phyloP scores from a whole-genome alignment of 2,329 filamentous ascomycete genomes.

The Aspergillus viridinutans region DNA sequence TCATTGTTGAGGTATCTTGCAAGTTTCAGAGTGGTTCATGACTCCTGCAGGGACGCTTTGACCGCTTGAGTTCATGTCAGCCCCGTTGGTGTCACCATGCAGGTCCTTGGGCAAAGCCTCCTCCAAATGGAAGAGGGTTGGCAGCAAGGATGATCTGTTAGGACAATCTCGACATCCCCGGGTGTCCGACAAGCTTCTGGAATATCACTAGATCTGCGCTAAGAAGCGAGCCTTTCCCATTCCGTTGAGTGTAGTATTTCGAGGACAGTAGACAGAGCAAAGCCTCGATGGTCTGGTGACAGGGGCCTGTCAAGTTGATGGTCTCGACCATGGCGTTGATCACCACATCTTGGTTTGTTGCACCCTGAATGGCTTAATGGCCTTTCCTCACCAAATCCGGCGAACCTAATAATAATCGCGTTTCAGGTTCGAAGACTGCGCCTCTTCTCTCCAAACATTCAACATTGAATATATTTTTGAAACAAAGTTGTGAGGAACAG shows the following conservation, averaged over 20 bases:
- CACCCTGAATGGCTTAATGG: neutral
- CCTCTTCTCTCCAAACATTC: neutral
- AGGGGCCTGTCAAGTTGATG: neutral
- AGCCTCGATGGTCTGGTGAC: slow-evolving; percentile 8
- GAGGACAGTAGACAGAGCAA: neutral
- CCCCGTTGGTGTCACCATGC: neutral
- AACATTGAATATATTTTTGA: slow-evolving; percentile 1
- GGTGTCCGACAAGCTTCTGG: slow-evolving; percentile 13
- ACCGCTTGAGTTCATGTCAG: neutral
- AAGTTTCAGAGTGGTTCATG: neutral
- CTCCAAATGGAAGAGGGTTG: slow-evolving; percentile 6
- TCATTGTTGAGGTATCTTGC: neutral
- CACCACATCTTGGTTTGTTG: slow-evolving; percentile 2
- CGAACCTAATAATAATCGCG: slow-evolving; percentile 9
- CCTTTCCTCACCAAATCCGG: neutral
- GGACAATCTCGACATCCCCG: neutral
- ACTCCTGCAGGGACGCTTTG: neutral
- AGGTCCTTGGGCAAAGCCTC: neutral
- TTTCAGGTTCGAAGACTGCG: slow-evolving; percentile 3
- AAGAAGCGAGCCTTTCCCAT: slow-evolving; percentile 7
- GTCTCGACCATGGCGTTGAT: neutral
- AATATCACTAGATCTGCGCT: slow-evolving; percentile 7
- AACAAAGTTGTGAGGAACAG: neutral
- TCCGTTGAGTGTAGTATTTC: slow-evolving; percentile 3
- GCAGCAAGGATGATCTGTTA: slow-evolving; percentile 5